Conservation (phyloP, 164 flowering plant species). For the Buxus sempervirens region DNA sequence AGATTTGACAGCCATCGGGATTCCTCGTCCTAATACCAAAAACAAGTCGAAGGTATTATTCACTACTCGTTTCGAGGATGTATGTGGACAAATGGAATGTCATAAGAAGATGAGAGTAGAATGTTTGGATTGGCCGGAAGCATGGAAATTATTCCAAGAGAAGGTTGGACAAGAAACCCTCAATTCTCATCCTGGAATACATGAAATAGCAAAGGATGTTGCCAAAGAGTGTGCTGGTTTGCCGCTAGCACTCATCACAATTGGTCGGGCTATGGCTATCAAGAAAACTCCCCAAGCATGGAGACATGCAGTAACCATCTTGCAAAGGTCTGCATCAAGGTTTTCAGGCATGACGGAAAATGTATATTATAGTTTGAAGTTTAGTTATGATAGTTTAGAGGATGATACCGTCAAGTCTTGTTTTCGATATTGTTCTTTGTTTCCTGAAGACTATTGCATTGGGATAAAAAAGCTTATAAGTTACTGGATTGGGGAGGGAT, state of each 20-base stretch:
- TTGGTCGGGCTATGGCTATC: neutral
- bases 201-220: neutral
- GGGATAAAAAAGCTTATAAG: neutral
- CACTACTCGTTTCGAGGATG: neutral
- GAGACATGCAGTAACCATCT: neutral
- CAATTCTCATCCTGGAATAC: neutral
- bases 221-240: neutral
- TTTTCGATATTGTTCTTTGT: neutral
- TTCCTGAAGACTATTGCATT: neutral
- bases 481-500: neutral
- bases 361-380: slow-evolving; percentile 1
- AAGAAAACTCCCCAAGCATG: neutral
- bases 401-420: slow-evolving; percentile 7
- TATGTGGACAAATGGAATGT: neutral
- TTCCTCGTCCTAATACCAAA: neutral
- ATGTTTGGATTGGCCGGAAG: neutral
- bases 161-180: neutral
- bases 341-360: neutral
- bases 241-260: neutral
- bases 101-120: neutral
- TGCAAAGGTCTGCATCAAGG: neutral
- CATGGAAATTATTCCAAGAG: neutral
- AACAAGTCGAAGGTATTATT: neutral
- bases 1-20: neutral
- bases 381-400: slow-evolving; percentile 9